Conservation (phyloP, 2,329 filamentous ascomycete species). For the Colletotrichum sp. region DNA sequence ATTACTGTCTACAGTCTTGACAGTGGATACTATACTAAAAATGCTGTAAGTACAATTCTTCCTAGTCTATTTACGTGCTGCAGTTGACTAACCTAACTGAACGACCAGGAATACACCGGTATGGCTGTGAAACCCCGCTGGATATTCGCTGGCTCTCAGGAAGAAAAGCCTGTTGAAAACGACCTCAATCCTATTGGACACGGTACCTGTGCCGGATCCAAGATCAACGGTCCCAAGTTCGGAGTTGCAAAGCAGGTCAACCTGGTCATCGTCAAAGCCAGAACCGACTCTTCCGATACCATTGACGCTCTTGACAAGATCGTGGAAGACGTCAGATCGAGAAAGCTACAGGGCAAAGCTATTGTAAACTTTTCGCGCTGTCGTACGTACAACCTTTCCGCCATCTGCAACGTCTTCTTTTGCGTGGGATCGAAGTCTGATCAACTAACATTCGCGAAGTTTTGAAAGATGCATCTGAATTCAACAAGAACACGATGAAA, state of each 20-base stretch:
- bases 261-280: neutral
- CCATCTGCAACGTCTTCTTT: neutral
- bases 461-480: accelerated
- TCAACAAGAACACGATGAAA: neutral
- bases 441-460: neutral
- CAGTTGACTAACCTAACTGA: neutral
- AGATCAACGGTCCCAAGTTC: neutral
- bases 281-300: neutral
- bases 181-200: neutral
- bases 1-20: neutral
- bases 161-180: neutral
- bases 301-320: neutral
- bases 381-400: neutral
- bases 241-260: neutral
- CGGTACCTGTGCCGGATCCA: neutral
- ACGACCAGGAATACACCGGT: neutral
- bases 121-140: neutral
- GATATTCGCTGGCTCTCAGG: neutral
- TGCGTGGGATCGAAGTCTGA: accelerated
- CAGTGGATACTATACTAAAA: neutral
- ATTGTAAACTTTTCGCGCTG: neutral
- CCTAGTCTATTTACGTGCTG: accelerated
- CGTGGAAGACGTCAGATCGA: neutral
- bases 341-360: neutral
- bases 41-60: neutral